Conservation (phyloP, 177 flowering plant genomes). For the Telopea speciosissima region DNA sequence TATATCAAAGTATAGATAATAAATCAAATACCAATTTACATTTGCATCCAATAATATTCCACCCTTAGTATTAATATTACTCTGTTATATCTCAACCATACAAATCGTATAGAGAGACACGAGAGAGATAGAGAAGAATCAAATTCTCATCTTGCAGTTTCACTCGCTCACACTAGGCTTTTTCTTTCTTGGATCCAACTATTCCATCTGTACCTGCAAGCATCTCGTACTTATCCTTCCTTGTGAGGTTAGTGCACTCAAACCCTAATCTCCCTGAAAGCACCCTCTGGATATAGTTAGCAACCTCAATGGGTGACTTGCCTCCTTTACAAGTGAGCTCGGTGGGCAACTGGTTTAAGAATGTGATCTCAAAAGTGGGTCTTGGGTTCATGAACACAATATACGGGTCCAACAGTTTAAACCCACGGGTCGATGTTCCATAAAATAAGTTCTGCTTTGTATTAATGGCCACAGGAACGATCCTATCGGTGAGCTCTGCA, state of each 20-base stretch:
- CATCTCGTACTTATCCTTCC: conserved; percentile 67
- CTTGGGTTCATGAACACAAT: conserved; percentile 85
- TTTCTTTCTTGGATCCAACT: conserved; percentile 30
- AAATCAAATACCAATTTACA: too few species aligned
- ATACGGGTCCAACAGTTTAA: conserved; percentile 67
- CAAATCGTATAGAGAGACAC: too few species aligned
- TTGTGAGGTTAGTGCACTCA: conserved; percentile 64
- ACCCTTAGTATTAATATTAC: too few species aligned
- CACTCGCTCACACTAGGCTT: conserved; percentile 1
- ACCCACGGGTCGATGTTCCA: conserved; percentile 61
- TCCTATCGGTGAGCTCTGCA: conserved; percentile 75
- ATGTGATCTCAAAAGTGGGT: conserved; percentile 72
- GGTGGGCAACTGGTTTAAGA: conserved; percentile 54
- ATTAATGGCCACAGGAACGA: conserved; percentile 74
- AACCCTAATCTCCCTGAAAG: conserved; percentile 60
- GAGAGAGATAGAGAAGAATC: too few species aligned
- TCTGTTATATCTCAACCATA: too few species aligned
- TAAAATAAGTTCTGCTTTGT: conserved; percentile 56
- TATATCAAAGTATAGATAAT: too few species aligned
- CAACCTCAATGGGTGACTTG: conserved; percentile 66
- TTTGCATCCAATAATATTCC: too few species aligned
- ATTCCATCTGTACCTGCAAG: conserved; percentile 69
- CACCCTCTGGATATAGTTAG: conserved; percentile 68
- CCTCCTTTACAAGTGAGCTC: conserved; percentile 68
- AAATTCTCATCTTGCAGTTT: neutral